phyloP scores from a whole-genome alignment of 116 monocot genomes.

The Dioscorea cayenensis region DNA sequence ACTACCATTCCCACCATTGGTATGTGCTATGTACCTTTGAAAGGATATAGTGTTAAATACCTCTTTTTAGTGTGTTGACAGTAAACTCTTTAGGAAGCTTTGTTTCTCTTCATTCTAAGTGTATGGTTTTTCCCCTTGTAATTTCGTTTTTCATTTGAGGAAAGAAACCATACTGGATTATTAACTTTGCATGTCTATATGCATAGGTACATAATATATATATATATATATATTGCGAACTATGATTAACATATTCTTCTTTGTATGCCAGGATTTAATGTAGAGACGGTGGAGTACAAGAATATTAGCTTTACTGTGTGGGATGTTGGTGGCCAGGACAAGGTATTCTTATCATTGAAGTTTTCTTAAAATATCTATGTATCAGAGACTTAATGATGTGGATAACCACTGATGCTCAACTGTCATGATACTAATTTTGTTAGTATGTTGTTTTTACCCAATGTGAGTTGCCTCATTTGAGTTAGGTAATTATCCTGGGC shows the following conservation, averaged over 20 bases:
- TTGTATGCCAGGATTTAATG: slow-evolving; percentile 34
- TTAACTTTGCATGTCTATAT: background rate
- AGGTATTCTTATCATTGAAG: slow-evolving; percentile 17
- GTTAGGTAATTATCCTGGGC: too few relatives aligned
- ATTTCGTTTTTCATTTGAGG: background rate
- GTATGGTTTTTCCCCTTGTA: background rate
- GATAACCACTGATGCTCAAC: too few relatives aligned
- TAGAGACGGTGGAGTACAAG: slow-evolving; percentile 55
- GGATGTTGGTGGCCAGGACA: slow-evolving; percentile 57
- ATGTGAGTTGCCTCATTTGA: too few relatives aligned
- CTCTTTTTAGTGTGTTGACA: background rate
- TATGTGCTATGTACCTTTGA: background rate
- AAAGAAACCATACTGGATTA: background rate
- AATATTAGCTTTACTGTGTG: slow-evolving; percentile 57
- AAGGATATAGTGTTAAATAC: background rate
- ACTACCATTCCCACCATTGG: slow-evolving; percentile 7
- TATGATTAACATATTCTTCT: background rate
- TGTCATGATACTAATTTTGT: too few relatives aligned
- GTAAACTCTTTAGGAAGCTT: background rate
- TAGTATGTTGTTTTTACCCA: too few relatives aligned
- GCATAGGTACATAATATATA: background rate
- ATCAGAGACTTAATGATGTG: background rate
- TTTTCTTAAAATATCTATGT: background rate
- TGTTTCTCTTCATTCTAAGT: background rate
- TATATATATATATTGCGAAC: background rate